phyloP scores from a whole-genome alignment of 768 basidiomycete species.

The Termitomyces sp. region DNA sequence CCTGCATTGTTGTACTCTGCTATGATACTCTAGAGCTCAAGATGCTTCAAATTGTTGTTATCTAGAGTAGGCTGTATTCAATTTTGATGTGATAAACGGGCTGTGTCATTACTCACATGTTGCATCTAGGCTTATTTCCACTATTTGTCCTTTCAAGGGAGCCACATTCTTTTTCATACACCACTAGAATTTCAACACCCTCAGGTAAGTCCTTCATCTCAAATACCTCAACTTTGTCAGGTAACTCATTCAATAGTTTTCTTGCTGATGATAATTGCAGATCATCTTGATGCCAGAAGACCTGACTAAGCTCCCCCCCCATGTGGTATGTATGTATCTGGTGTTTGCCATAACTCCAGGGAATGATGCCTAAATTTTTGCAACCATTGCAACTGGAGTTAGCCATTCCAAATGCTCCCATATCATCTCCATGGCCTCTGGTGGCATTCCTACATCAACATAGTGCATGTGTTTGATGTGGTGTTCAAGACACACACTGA shows the following conservation, averaged over 20 bases:
- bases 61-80: too few species aligned
- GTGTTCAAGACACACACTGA: conserved; percentile 12
- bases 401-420: not conserved
- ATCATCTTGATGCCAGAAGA: conserved; percentile 21
- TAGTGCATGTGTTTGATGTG: conserved; percentile 20
- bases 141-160: too few species aligned
- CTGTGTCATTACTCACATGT: too few species aligned
- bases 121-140: too few species aligned
- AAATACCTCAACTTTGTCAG: too few species aligned
- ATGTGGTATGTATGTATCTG: conserved; percentile 23
- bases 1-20: too few species aligned
- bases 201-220: too few species aligned
- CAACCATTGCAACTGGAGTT: conserved; percentile 14
- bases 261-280: conserved; percentile 22
- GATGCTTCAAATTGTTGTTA: too few species aligned
- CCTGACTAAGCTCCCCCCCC: conserved; percentile 24
- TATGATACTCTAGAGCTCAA: too few species aligned
- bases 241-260: conserved; percentile 7
- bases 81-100: too few species aligned
- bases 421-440: conserved; percentile 18
- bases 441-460: conserved; percentile 22
- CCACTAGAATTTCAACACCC: too few species aligned
- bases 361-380: conserved; percentile 29
- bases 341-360: conserved; percentile 19
- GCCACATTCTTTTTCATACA: too few species aligned